Conservation (phyloP, 345 rosid genomes). For the Melaleuca alternifolia region DNA sequence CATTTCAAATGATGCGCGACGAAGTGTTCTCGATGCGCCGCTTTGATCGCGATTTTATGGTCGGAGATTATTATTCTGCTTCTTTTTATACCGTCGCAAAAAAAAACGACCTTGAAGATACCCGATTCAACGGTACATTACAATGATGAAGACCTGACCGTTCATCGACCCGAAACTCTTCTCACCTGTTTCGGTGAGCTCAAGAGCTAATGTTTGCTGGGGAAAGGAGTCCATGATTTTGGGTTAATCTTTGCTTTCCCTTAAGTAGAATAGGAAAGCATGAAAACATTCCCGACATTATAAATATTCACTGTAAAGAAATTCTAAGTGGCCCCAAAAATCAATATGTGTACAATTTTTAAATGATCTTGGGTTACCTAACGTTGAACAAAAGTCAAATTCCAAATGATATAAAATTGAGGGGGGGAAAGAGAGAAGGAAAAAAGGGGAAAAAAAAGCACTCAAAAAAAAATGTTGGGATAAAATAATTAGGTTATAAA, state of each 20-base stretch:
- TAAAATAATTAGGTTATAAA: too few relatives aligned
- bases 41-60: background rate
- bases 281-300: background rate
- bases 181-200: background rate
- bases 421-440: too few relatives aligned
- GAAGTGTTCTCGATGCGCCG: fast-evolving
- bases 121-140: fast-evolving
- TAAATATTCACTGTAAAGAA: background rate
- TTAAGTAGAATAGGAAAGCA: background rate
- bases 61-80: background rate
- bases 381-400: too few relatives aligned
- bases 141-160: background rate
- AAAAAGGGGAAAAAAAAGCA: too few relatives aligned
- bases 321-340: too few relatives aligned
- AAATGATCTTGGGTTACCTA: too few relatives aligned
- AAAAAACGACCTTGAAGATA: background rate
- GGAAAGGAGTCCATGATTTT: background rate
- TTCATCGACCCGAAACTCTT: background rate
- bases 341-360: too few relatives aligned
- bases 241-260: background rate
- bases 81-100: background rate
- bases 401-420: too few relatives aligned
- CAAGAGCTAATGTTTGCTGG: too few relatives aligned
- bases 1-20: background rate
- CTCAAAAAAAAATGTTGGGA: too few relatives aligned